phyloP scores from a whole-genome alignment of 2,329 filamentous ascomycete genomes.

The Cercospora berteroae region DNA sequence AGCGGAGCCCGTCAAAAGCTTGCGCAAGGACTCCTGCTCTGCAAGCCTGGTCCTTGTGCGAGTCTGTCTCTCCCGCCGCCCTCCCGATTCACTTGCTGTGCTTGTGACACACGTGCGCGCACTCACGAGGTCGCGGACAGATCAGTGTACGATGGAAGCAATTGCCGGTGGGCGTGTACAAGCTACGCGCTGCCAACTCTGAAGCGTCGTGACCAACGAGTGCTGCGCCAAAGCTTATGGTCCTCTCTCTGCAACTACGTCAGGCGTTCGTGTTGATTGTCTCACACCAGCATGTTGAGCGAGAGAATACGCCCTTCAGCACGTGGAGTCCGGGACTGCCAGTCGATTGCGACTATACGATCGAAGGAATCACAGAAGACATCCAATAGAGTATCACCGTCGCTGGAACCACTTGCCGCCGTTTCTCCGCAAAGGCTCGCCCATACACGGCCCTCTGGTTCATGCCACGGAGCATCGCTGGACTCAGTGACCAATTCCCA shows the following conservation, averaged over 20 bases:
- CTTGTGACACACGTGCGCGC: background rate
- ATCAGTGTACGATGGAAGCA: background rate
- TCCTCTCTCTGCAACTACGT: background rate
- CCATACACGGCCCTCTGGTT: background rate
- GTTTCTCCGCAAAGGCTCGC: background rate
- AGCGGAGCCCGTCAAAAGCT: conserved; percentile 5
- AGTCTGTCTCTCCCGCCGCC: conserved; percentile 1
- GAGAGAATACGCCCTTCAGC: background rate
- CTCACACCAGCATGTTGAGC: background rate
- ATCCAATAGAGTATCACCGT: background rate
- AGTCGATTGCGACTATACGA: background rate
- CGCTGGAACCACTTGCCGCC: background rate
- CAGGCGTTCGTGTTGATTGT: background rate
- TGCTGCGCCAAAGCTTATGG: background rate
- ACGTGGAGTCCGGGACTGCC: background rate
- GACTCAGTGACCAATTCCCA: background rate
- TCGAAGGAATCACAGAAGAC: background rate
- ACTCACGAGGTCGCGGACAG: background rate
- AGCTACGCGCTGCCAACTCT: conserved; percentile 1
- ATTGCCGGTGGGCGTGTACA: background rate
- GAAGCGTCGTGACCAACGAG: background rate
- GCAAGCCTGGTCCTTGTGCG: background rate
- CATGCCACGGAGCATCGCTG: background rate
- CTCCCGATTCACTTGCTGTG: background rate
- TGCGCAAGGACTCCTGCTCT: background rate